Evolutionary conservation across 192 early-diverging fungal genomes (phyloP).

Genomic region (Helicostylum pulchrum): DNA sequence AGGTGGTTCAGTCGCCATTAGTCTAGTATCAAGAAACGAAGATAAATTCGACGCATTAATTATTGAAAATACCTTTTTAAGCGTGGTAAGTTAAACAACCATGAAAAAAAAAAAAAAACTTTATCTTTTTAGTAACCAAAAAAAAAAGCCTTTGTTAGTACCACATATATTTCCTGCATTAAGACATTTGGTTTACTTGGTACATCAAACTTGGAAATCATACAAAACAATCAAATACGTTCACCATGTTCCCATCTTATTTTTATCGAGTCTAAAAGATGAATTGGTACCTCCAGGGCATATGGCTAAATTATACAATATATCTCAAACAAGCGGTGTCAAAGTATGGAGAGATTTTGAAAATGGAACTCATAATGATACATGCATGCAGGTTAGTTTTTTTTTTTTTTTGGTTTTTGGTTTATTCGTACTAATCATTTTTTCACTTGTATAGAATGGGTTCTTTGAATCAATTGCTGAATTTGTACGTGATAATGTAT

Average conservation of each 20-base stretch:
- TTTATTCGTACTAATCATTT: background rate
- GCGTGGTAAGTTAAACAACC: conserved; percentile 57
- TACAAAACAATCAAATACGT: conserved; percentile 70
- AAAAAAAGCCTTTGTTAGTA: conserved; percentile 73
- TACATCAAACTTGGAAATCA: conserved; percentile 89
- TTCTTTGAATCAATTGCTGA: conserved; percentile 77
- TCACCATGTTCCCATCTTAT: conserved; percentile 70
- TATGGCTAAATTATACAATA: conserved; percentile 78
- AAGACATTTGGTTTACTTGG: conserved; percentile 69
- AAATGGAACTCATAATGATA: conserved; percentile 91
- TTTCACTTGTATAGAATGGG: conserved; percentile 52
- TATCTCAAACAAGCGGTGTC: conserved; percentile 48
- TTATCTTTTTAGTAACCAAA: background rate
- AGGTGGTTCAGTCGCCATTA: conserved; percentile 93
- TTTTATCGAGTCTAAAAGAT: conserved; percentile 80
- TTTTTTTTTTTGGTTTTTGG: background rate
- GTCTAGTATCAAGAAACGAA: conserved; percentile 77
- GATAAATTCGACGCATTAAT: conserved; percentile 77
- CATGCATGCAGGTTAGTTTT: conserved; percentile 53
- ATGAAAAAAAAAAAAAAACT: background rate
- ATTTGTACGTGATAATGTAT: conserved; percentile 29
- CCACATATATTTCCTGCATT: conserved; percentile 80
- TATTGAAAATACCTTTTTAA: conserved; percentile 94
- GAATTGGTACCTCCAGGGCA: conserved; percentile 88
- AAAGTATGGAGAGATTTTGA: conserved; percentile 67